Evolutionary conservation across 2,329 filamentous ascomycete species (phyloP), one percentile per base, ranked within the genome.

Genomic region (Knoxdaviesia proteae): DNA sequence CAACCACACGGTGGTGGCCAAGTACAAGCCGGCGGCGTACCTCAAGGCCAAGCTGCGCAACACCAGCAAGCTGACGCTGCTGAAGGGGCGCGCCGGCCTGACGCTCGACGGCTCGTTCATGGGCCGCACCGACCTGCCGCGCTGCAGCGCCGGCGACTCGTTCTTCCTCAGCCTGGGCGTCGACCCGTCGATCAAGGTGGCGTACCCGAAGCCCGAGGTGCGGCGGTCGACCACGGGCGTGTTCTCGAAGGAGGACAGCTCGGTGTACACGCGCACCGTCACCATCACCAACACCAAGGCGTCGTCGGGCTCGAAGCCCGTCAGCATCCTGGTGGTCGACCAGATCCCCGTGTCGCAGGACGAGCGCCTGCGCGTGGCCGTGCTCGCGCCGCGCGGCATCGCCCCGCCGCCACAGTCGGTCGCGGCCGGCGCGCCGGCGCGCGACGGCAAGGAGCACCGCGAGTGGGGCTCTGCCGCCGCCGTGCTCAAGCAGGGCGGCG

Each of bases 51-150:
- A 63, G 42, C 54, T 79, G 36, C 62, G 61, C 41, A 79, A 79
- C 53, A 59, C 54, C 10, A 71, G 66, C 51, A 65, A 63, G 47
- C 60, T 75, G 38, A 69, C 70, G 0, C 59, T 79, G 6, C 64
- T 76, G 20, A 59, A 60, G 41, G 74, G 73, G 5, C 62, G 62
- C 1, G 63, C 64, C 0, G 70, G 72, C 5, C 59, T 79, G 6
- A 77, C 70, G 0, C 64, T 79, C n/a, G 75, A 80, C 51, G 70
- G 71, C 3, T 64, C 63, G 6, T 79, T 78, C 55, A 58, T 79
- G 43, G 74, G 74, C 4, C 69, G 69, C 44, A 64, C 67, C 2
- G 59, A 52, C 1, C 58, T 78, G 34, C 69, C 72, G 2, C 64
- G 66, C 32, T 74, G 71, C 52, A 67, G 63, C 39, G 58, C 70